Evolutionary conservation across 2,329 filamentous ascomycete species (phyloP).

Genomic region (Fulvia fulva): DNA sequence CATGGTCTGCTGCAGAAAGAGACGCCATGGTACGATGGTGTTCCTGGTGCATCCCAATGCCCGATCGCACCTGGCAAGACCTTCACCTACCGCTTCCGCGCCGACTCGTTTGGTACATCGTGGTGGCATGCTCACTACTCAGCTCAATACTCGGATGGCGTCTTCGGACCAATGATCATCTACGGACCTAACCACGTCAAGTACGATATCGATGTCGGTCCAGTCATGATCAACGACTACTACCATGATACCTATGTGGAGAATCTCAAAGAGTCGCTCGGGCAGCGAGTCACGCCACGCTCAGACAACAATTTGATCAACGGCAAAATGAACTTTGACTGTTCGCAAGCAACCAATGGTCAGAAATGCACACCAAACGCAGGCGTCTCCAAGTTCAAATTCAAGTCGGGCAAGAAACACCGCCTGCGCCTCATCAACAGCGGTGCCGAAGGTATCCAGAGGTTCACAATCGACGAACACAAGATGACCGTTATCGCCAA

Average conservation of each 20-base stretch:
- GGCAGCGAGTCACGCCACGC: conserved; percentile 2
- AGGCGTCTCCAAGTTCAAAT: conserved; percentile 33
- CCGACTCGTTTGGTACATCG: conserved; percentile 35
- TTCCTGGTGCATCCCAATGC: conserved; percentile 45
- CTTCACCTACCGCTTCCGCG: conserved; percentile 35
- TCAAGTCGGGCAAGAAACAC: conserved; percentile 38
- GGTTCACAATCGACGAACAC: conserved; percentile 47
- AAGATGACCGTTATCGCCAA: conserved; percentile 40
- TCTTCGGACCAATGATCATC: conserved; percentile 41
- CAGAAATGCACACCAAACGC: conserved; percentile 28
- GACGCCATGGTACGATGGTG: conserved; percentile 51
- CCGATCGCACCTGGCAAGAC: conserved; percentile 35
- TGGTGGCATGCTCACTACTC: conserved; percentile 43
- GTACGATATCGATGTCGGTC: conserved; percentile 43
- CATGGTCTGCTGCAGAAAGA: conserved; percentile 48
- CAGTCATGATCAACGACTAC: conserved; percentile 27
- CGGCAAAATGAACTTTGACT: conserved; percentile 25
- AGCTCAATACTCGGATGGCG: conserved; percentile 39
- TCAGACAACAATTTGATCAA: conserved; percentile 14
- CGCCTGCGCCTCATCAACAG: conserved; percentile 41
- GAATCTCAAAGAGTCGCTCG: not conserved
- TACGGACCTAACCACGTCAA: conserved; percentile 36
- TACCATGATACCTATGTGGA: conserved; percentile 3
- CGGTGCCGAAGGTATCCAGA: conserved; percentile 39
- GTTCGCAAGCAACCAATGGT: conserved; percentile 23